Evolutionary conservation across 2,329 filamentous ascomycete genomes (phyloP).

Genomic region (Aspergillus pseudonomiae): DNA sequence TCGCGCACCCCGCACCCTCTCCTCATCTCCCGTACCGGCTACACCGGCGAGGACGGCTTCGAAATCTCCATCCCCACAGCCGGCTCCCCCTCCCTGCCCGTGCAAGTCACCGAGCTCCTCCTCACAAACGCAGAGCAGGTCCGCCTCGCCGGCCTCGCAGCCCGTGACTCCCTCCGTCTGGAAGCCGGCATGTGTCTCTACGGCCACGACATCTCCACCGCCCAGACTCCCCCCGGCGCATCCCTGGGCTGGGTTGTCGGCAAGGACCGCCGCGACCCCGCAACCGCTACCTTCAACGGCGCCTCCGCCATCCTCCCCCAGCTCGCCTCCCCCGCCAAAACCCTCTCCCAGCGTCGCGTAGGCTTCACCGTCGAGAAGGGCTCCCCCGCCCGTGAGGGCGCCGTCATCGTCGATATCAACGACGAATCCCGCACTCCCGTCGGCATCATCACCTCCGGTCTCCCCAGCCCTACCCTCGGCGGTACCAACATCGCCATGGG

Average conservation of each 20-base stretch:
- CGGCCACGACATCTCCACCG: constrained; percentile 92
- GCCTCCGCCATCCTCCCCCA: constrained; percentile 76
- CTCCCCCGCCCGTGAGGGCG: constrained; percentile 86
- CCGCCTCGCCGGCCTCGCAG: constrained; percentile 83
- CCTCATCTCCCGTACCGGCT: constrained; percentile 84
- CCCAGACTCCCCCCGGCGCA: constrained; percentile 69
- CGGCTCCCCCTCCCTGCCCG: constrained; percentile 54
- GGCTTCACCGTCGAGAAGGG: constrained; percentile 78
- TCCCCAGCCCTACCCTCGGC: constrained; percentile 81
- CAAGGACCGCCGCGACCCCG: constrained; percentile 67
- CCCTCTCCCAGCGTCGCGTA: constrained; percentile 72
- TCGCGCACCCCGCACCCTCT: constrained; percentile 57
- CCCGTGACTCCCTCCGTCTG: constrained; percentile 86
- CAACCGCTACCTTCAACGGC: constrained; percentile 77
- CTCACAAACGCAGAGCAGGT: constrained; percentile 68
- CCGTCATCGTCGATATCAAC: constrained; percentile 66
- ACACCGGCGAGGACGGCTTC: constrained; percentile 98
- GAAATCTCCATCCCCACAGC: constrained; percentile 82
- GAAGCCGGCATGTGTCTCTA: constrained; percentile 99
- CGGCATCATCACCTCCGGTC: constrained; percentile 84
- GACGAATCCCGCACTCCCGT: constrained; percentile 65
- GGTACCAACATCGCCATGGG: constrained; percentile 93
- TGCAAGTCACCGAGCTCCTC: constrained; percentile 67
- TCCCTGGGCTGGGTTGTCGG: constrained; percentile 79
- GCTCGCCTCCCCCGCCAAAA: constrained; percentile 59